phyloP scores from a whole-genome alignment of 345 rosid genomes.

The Brassica rapa region DNA sequence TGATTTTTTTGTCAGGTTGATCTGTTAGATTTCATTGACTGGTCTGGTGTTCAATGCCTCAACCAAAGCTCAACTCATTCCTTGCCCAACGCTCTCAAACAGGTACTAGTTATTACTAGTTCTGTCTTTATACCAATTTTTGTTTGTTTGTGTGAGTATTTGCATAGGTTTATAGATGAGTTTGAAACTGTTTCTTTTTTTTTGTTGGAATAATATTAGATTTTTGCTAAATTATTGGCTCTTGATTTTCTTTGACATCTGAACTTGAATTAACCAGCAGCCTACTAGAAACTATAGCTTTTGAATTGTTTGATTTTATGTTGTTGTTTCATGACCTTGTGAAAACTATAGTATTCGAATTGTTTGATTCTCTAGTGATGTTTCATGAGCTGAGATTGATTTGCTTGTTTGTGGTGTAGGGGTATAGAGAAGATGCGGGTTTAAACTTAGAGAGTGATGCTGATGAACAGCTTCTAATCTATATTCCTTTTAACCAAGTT shows the following conservation, averaged over 20 bases:
- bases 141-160: background rate
- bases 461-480: background rate
- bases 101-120: slow-evolving; percentile 45
- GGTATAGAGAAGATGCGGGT: background rate
- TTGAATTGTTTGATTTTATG: too few relatives aligned
- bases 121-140: background rate
- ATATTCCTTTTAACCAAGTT: slow-evolving; percentile 1
- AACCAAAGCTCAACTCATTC: slow-evolving; percentile 75
- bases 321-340: background rate
- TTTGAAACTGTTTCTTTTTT: background rate
- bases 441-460: background rate
- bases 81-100: slow-evolving; percentile 83
- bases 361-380: background rate
- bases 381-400: background rate
- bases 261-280: background rate
- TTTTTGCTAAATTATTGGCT: background rate
- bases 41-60: slow-evolving; percentile 96
- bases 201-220: background rate
- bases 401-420: background rate
- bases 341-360: too few relatives aligned
- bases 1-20: slow-evolving; percentile 57
- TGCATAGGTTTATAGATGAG: background rate
- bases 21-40: slow-evolving; percentile 80
- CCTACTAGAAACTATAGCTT: background rate
- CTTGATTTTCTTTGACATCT: background rate